Base-by-base conservation (phyloP, 2,329 filamentous ascomycete species). In the Cadophora luteo-olivacea region DNA sequence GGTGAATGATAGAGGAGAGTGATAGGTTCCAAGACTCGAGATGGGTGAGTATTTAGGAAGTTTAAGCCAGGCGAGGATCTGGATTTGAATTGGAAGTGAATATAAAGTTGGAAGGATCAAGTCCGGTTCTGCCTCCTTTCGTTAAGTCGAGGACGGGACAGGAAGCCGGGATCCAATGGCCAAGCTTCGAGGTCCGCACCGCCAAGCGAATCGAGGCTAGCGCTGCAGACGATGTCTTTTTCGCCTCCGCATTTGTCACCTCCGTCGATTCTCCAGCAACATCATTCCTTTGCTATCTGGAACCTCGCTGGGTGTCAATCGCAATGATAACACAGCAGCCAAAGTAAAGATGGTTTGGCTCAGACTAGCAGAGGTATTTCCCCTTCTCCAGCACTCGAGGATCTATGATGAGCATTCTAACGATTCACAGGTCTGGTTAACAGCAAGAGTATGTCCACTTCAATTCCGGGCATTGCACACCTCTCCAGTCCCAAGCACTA, bases 401-500 rank as follows among this genome's bases (percentile, higher is more conserved):
- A 48, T 32, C 24, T n/a, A 33, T 22, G 5, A 14, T 4, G 5
- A 4, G 11, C 24, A 14, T 16, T 7, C 5, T 55, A 29, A 41
- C 32, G 52, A 16, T 19, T 14, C 36, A 32, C 48, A 71, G 74
- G 69, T 74, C 54, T 78, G 74, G 75, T 61, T 76, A 64, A 74
- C 71, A 19, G 45, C 69, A 65, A 68, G 71, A 70, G 76, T 77
- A 72, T 24, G 57, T 66, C 24, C 3, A 49, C 7, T 4, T 19
- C n/a, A 4, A 7, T 7, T 25, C 33, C 55, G 24, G 2, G 16
- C 8, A 11, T 25, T 12, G 19, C n/a, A 48, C 29, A 2, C 16
- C 11, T n/a, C 22, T 19, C 36, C 16, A 11, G 8, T 19, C 29
- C 25, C 19, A n/a, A 49, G 24, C 1, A n/a, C 51, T 52, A 1